Conservation (phyloP, 352 stramenopile genomes). For the Globisporangium okanoganense region DNA sequence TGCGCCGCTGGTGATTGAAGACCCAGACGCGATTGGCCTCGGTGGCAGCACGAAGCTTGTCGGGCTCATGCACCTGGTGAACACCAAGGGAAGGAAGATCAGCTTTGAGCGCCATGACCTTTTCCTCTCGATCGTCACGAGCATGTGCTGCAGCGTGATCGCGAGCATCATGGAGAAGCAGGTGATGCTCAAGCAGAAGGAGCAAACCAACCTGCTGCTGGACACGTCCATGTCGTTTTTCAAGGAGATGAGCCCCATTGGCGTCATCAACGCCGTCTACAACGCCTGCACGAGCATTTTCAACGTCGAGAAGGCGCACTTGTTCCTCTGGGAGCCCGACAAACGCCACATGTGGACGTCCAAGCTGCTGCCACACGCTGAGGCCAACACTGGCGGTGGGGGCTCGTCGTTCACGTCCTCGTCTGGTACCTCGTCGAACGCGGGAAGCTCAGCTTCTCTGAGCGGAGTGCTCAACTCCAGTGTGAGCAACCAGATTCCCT, state of each 20-base stretch:
- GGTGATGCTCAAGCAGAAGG: conserved; percentile 52
- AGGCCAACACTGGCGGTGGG: conserved; percentile 11
- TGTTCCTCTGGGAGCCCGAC: conserved; percentile 60
- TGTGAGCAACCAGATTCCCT: conserved; percentile 25
- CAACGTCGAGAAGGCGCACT: conserved; percentile 50
- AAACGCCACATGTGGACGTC: conserved; percentile 64
- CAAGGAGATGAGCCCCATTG: conserved; percentile 76
- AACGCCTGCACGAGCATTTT: conserved; percentile 71
- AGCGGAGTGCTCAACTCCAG: background rate
- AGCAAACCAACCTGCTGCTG: conserved; percentile 55
- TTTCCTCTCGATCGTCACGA: conserved; percentile 74
- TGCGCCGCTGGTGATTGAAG: conserved; percentile 53
- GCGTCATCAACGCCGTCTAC: conserved; percentile 79
- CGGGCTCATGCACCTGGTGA: conserved; percentile 65
- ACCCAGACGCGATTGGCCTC: conserved; percentile 23
- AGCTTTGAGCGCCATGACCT: conserved; percentile 67
- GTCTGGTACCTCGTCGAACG: background rate
- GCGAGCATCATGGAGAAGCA: conserved; percentile 73
- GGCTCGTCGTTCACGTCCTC: background rate
- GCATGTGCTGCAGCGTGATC: conserved; percentile 59
- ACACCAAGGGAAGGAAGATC: conserved; percentile 56
- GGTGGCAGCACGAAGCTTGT: conserved; percentile 40
- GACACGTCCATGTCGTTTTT: conserved; percentile 79
- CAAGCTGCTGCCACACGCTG: conserved; percentile 42
- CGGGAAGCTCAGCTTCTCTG: background rate